These are phyloP conservation scores for Auxenochlorella pyrenoidosa DNA, from an alignment of 139 green algal genomes.

Conservation along the genomic window DNA sequence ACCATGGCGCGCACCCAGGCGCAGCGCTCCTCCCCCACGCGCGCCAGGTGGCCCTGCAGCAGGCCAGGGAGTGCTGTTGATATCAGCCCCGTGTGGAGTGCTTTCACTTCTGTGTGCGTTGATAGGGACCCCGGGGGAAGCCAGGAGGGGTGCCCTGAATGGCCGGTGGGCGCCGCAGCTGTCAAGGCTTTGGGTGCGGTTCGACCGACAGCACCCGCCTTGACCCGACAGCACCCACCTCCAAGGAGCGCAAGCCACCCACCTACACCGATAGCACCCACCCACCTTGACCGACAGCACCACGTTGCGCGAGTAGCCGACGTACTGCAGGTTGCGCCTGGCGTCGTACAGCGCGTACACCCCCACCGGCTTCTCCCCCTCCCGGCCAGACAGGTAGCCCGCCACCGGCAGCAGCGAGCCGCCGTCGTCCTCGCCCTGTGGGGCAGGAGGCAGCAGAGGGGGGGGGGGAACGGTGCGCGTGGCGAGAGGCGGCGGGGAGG, in stretches of 20 bases:
- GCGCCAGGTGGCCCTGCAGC: slow-evolving; percentile 54
- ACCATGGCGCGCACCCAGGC: slow-evolving; percentile 73
- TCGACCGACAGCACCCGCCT: no score
- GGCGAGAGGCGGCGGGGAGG: no score
- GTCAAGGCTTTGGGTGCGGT: no score
- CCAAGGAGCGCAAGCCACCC: no score
- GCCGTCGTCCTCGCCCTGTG: slow-evolving; percentile 88
- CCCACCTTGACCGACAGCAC: slow-evolving; percentile 77
- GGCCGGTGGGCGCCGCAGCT: no score
- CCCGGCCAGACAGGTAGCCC: slow-evolving; percentile 65
- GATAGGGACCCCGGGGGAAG: no score
- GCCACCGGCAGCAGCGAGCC: slow-evolving; percentile 62
- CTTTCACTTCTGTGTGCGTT: no score
- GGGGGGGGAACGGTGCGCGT: not conserved
- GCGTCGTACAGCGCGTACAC: slow-evolving; percentile 89
- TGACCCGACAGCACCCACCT: no score
- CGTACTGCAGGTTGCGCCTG: slow-evolving; percentile 76
- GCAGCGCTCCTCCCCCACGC: slow-evolving; percentile 65
- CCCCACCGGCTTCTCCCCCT: slow-evolving; percentile 77
- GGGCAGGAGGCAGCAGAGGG: not conserved
- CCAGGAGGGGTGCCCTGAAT: no score
- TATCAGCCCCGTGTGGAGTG: no score
- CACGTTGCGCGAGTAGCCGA: slow-evolving; percentile 88
- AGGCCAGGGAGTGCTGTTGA: no score
- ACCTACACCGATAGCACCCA: not conserved